phyloP scores from a whole-genome alignment of 2,329 filamentous ascomycete species.

The Oidium heveae region DNA sequence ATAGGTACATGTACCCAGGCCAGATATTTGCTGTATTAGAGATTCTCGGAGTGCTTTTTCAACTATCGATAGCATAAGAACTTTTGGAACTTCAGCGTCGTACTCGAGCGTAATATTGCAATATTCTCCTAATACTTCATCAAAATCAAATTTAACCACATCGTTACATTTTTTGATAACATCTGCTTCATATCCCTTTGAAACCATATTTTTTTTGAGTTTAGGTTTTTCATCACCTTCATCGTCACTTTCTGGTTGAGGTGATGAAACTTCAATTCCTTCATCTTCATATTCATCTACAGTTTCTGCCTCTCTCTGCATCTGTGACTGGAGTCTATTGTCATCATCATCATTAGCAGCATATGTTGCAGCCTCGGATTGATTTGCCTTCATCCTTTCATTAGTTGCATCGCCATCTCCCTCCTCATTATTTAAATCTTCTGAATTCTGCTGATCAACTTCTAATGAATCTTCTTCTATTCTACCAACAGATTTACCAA shows the following conservation, averaged over 20 bases:
- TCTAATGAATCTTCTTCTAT: constrained; percentile 24
- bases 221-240: constrained; percentile 15
- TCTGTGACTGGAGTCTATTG: constrained; percentile 40
- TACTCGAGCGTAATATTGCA: constrained; percentile 71
- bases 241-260: constrained; percentile 13
- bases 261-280: constrained; percentile 24
- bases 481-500: constrained; percentile 36
- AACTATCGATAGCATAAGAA: constrained; percentile 78
- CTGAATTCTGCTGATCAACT: constrained; percentile 15
- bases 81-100: constrained; percentile 55
- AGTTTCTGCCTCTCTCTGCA: constrained; percentile 30
- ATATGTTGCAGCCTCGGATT: constrained; percentile 63
- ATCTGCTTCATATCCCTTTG: constrained; percentile 27
- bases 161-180: constrained; percentile 38
- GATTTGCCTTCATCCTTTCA: constrained; percentile 50
- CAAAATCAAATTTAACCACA: constrained; percentile 55
- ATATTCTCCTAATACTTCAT: constrained; percentile 45
- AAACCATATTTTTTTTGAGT: constrained; percentile 3
- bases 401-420: constrained; percentile 57
- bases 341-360: constrained; percentile 87
- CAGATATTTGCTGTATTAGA: constrained; percentile 66
- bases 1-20: constrained; percentile 46
- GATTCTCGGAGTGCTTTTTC: constrained; percentile 56
- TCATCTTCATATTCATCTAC: constrained; percentile 34
- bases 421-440: constrained; percentile 33